Conservation (phyloP, 2,329 filamentous ascomycete species). For the Bipolaris zeicola region DNA sequence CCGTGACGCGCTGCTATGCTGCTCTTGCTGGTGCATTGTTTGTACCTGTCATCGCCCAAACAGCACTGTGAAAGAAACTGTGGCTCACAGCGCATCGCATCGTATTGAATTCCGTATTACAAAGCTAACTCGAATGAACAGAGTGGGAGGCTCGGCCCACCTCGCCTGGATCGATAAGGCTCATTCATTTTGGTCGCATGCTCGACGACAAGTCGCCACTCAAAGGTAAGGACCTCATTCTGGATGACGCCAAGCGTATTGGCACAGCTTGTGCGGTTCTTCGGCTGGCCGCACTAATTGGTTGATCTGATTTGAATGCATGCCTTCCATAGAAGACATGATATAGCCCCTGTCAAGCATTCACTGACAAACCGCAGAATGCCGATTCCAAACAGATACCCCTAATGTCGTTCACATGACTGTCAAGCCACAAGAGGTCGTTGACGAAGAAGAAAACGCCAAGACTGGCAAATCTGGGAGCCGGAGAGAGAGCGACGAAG, state of each 20-base stretch:
- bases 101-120: neutral
- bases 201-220: conserved; percentile 86
- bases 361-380: conserved; percentile 61
- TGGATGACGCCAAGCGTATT: conserved; percentile 17
- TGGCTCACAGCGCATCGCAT: neutral
- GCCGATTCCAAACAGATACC: conserved; percentile 73
- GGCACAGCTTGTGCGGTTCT: conserved; percentile 27
- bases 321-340: conserved; percentile 3
- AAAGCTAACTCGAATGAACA: conserved; percentile 37
- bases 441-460: conserved; percentile 80
- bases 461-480: conserved; percentile 65
- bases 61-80: neutral
- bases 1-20: neutral
- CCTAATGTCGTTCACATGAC: conserved; percentile 96
- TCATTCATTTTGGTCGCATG: conserved; percentile 91
- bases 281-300: conserved; percentile 20
- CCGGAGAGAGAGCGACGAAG: conserved; percentile 60
- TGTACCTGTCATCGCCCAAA: neutral
- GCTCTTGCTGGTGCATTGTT: neutral
- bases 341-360: neutral
- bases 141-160: conserved; percentile 88
- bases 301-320: conserved; percentile 6
- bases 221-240: conserved; percentile 67
- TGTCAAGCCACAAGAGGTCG: conserved; percentile 80
- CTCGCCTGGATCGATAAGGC: conserved; percentile 84